A percentile compares a stretch with the other conserved stretches of the same genome.
Conservation (phyloP, 768 basidiomycete species). For the Phylloporus sp. region DNA sequence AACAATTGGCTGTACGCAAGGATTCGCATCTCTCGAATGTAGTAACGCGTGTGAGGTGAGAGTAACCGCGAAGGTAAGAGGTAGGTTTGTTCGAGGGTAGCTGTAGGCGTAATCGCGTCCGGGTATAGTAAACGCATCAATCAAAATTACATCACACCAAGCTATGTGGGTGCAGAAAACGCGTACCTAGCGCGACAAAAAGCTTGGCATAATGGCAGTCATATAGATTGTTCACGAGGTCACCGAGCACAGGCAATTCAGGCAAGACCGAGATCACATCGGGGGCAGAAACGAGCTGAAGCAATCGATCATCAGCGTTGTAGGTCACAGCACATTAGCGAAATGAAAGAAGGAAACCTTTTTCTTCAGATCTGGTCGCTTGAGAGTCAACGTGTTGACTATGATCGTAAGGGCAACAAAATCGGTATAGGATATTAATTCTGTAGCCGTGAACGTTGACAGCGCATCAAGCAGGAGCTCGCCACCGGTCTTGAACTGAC, state of each 20-base stretch:
- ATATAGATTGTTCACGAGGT: constrained; percentile 83
- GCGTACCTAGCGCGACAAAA: constrained; percentile 80
- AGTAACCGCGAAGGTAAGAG: constrained; percentile 87
- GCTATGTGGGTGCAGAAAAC: not conserved
- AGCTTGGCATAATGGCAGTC: constrained; percentile 94
- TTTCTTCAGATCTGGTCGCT: constrained; percentile 85
- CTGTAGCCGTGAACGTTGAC: constrained; percentile 91
- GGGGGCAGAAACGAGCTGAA: constrained; percentile 76
- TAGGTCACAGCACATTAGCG: not conserved
- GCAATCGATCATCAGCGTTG: constrained; percentile 5
- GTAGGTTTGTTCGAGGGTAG: constrained; percentile 82
- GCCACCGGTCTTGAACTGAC: constrained; percentile 87
- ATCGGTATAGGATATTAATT: constrained; percentile 83
- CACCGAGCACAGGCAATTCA: constrained; percentile 76
- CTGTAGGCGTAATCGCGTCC: constrained; percentile 34
- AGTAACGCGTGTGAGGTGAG: constrained; percentile 81
- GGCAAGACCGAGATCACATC: constrained; percentile 86
- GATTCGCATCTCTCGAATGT: constrained; percentile 95
- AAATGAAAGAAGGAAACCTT: constrained; percentile 47
- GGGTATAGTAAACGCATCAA: constrained; percentile 3
- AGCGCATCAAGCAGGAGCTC: constrained; percentile 87
- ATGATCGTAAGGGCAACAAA: constrained; percentile 86
- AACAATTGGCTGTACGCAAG: constrained; percentile 88
- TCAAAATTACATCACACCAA: not conserved
- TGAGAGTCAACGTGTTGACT: constrained; percentile 69